Conservation (phyloP, 495 filamentous ascomycete species). For the Penicillium nucicola region DNA sequence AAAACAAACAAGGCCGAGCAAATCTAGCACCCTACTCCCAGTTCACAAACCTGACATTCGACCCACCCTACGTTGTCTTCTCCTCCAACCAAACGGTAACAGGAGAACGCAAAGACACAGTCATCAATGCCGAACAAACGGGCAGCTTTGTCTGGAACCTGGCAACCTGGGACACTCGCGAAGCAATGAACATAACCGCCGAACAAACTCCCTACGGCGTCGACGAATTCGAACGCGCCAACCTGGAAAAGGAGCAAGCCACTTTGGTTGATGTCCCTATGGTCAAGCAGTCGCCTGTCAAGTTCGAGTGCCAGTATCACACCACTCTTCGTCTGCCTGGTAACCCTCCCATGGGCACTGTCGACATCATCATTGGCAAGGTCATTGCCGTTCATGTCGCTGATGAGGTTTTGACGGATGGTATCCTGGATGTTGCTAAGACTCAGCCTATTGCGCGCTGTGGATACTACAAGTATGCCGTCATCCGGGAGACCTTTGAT, state of each 20-base stretch:
- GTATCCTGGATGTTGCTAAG: too few relatives aligned
- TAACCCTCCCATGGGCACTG: too few relatives aligned
- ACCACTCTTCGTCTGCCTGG: too few relatives aligned
- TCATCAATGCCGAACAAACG: conserved; percentile 50
- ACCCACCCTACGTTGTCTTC: conserved; percentile 59
- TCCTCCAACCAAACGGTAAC: conserved; percentile 46
- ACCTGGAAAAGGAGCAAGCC: conserved; percentile 44
- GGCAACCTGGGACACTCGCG: conserved; percentile 50
- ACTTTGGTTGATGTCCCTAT: conserved; percentile 41
- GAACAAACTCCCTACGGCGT: conserved; percentile 40
- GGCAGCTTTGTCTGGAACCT: conserved; percentile 57
- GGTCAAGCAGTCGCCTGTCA: conserved; percentile 50
- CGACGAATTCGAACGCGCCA: conserved; percentile 51
- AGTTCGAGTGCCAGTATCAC: conserved; percentile 51
- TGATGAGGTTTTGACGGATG: too few relatives aligned
- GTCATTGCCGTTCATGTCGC: too few relatives aligned
- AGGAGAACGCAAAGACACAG: conserved; percentile 48
- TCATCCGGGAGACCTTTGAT: too few relatives aligned
- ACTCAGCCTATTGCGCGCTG: too few relatives aligned
- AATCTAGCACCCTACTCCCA: conserved; percentile 58
- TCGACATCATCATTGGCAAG: too few relatives aligned
- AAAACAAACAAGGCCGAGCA: conserved; percentile 25
- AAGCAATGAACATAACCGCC: conserved; percentile 49
- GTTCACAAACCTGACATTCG: conserved; percentile 60
- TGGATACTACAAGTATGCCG: too few relatives aligned